Percentiles rank a stretch among this genome's conserved stretches.
Evolutionary conservation across 1,139 yeast genomes (phyloP).

Genomic region (Sporopachydermia cereana): DNA sequence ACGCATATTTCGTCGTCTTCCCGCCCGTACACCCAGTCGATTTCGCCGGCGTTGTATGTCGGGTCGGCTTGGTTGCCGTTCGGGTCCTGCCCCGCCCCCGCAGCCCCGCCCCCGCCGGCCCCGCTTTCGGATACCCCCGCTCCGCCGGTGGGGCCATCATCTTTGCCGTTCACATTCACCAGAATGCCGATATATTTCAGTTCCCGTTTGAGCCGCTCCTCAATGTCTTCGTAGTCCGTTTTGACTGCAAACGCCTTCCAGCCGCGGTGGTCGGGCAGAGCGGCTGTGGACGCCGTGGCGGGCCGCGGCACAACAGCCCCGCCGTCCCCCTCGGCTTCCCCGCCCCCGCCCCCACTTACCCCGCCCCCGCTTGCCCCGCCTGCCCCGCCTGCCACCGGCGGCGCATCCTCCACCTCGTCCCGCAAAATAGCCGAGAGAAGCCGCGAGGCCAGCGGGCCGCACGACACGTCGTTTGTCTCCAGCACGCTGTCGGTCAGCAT

Average conservation of each 20-base stretch:
- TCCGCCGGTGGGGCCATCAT: slow-evolving; percentile 12
- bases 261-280: slow-evolving; percentile 22
- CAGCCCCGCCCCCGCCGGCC: slow-evolving; percentile 16
- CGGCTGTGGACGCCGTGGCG: slow-evolving; percentile 11
- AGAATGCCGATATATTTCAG: slow-evolving; percentile 84
- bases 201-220: slow-evolving; percentile 80
- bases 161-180: slow-evolving; percentile 33
- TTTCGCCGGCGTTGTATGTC: slow-evolving; percentile 30
- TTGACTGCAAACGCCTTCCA: slow-evolving; percentile 36
- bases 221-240: slow-evolving; percentile 68
- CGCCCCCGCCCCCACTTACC: slow-evolving; percentile 15
- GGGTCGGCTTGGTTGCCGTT: slow-evolving; percentile 8
- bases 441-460: slow-evolving; percentile 89
- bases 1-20: slow-evolving; percentile 94
- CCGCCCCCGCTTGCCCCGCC: neutral
- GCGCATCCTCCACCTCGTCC: slow-evolving; percentile 31
- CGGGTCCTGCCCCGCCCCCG: slow-evolving; percentile 13
- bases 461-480: slow-evolving; percentile 65
- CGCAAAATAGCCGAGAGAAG: slow-evolving; percentile 68
- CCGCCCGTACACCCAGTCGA: slow-evolving; percentile 68
- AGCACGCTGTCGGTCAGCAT: slow-evolving; percentile 50
- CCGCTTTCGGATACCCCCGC: slow-evolving; percentile 17
- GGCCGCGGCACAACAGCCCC: slow-evolving; percentile 6
- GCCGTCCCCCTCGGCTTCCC: slow-evolving; percentile 19
- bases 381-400: slow-evolving; percentile 8